These are phyloP conservation scores for Colletotrichum trifolii DNA, from an alignment of 2,329 filamentous ascomycete genomes.

Conservation along the genomic window DNA sequence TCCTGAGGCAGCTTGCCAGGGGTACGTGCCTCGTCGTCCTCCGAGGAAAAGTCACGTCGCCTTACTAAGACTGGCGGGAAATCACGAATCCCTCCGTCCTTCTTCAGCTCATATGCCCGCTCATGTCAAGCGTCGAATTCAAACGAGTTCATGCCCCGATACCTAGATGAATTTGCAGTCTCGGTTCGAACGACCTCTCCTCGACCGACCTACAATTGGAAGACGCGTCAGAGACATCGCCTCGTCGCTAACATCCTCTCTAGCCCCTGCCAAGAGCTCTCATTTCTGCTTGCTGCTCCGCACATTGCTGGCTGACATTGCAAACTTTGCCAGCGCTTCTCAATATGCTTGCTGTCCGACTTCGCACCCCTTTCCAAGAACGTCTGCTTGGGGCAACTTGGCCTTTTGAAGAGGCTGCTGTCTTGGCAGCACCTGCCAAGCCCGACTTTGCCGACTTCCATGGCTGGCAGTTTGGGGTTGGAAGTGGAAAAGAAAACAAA, in stretches of 20 bases:
- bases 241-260: slow-evolving; percentile 2
- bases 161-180: too few species aligned
- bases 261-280: slow-evolving; percentile 24
- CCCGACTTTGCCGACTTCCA: slow-evolving; percentile 3
- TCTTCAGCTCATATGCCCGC: too few species aligned
- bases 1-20: too few species aligned
- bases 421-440: slow-evolving; percentile 11
- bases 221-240: slow-evolving; percentile 5
- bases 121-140: too few species aligned
- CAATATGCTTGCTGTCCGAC: not conserved
- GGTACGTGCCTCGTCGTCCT: too few species aligned
- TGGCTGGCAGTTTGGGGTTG: not conserved
- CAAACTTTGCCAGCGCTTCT: not conserved
- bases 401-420: not conserved
- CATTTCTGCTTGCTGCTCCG: not conserved
- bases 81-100: too few species aligned
- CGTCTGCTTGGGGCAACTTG: not conserved
- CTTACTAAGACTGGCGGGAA: too few species aligned
- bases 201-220: too few species aligned
- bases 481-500: not conserved
- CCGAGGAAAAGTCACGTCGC: too few species aligned
- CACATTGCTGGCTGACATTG: not conserved
- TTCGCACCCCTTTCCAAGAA: slow-evolving; percentile 8
- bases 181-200: too few species aligned
- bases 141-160: too few species aligned